Evolutionary conservation across 2,329 filamentous ascomycete species (phyloP), one percentile per base, ranked within the genome.

Genomic region (Colletotrichum sidae): DNA sequence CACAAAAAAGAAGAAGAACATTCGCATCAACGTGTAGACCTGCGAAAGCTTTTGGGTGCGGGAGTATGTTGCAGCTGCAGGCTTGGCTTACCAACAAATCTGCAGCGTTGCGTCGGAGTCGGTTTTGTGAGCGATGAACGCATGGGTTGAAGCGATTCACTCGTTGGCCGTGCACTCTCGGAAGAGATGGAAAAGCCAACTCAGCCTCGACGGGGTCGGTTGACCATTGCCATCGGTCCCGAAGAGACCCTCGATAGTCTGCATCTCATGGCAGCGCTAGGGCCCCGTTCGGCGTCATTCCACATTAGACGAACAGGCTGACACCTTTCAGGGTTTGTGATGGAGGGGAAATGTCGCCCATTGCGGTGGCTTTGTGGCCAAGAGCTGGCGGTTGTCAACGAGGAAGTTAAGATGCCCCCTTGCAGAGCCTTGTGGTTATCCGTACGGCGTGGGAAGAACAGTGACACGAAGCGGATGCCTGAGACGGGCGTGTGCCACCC

Each of bases 281-380:
- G 61, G 55, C 61, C 45, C 39, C 42, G 34, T 13, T 39, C 33
- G 45, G 56, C 57, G 57, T 55, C 61, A 61, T 55, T 46, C 58
- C 51, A 38, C 57, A 47, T 57, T 61, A 17, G 15, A 55, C 38
- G 39, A 38, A 17, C 34, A 42, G 50, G 53, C 34, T 64, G 60
- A 58, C 37, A 50, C 60, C 44, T 38, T 55, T 35, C 25, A 35
- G 39, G 46, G 42, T 65, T 63, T 57, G 45, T 61, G 57, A 65
- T 60, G 57, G 45, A 34, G 44, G 33, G 42, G 11, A 15, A 25
- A 25, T 25, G 34, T 55, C 25, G 57, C 42, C 55, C 61, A 46
- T 61, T 44, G 61, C 61, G 61, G 57, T 65, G 61, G 61, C 61
- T 65, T 61, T 50, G n/a, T 25, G 51, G 35, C 5, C 25, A 50